phyloP scores from a whole-genome alignment of 2,329 filamentous ascomycete species.

The Sclerotinia glacialis region DNA sequence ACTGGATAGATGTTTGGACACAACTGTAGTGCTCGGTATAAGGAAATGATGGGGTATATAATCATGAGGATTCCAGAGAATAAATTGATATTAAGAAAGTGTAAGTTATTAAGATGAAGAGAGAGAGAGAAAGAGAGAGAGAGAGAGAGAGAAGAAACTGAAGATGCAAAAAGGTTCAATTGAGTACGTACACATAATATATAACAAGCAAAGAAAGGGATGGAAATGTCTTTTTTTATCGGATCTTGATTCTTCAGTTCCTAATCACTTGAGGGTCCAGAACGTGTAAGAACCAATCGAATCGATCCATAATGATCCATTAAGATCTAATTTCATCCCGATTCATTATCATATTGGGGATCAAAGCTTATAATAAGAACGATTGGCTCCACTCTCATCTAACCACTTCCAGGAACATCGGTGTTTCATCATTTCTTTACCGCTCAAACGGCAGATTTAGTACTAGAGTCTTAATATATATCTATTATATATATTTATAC shows the following conservation, averaged over 20 bases:
- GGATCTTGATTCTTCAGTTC: neutral
- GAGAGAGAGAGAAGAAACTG: neutral
- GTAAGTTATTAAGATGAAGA: neutral
- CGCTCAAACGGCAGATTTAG: neutral
- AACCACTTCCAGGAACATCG: neutral
- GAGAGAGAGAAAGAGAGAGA: too few species aligned
- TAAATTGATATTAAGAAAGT: neutral
- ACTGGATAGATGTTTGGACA: neutral
- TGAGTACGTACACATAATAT: neutral
- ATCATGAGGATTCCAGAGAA: neutral
- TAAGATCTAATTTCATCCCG: neutral
- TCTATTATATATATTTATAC: too few species aligned
- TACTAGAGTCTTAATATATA: too few species aligned
- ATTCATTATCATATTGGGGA: conserved; percentile 9
- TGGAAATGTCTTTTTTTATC: neutral
- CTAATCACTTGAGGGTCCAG: neutral
- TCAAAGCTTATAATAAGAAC: neutral
- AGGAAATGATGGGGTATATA: conserved; percentile 1
- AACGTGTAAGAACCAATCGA: conserved; percentile 1
- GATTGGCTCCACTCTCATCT: neutral
- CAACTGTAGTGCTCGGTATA: neutral
- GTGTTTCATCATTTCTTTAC: conserved; percentile 3
- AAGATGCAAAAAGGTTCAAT: neutral
- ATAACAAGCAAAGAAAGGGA: conserved; percentile 15
- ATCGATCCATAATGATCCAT: conserved; percentile 1